phyloP scores from a whole-genome alignment of 2,329 filamentous ascomycete species.

The Blastomyces parvus region DNA sequence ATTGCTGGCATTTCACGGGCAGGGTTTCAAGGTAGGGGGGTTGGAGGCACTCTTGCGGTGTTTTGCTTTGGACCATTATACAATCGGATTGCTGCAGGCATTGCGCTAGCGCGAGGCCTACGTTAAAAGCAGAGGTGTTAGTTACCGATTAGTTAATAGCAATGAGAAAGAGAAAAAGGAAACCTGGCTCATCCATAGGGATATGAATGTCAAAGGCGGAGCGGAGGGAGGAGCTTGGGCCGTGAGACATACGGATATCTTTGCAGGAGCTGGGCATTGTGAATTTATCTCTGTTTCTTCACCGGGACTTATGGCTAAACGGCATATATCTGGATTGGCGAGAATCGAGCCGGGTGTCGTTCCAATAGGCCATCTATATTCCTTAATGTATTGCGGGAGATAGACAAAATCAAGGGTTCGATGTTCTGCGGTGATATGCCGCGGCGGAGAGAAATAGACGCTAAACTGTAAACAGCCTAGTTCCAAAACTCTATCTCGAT shows the following conservation, averaged over 20 bases:
- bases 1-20: conserved; percentile 79
- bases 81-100: conserved; percentile 96
- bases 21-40: conserved; percentile 71
- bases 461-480: background rate
- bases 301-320: background rate
- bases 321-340: background rate
- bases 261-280: conserved; percentile 91
- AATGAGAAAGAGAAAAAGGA: background rate
- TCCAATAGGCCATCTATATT: background rate
- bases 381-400: background rate
- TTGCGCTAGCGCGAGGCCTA: conserved; percentile 82
- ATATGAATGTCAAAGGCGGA: background rate
- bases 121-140: conserved; percentile 7
- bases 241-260: conserved; percentile 68
- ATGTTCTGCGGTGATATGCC: background rate
- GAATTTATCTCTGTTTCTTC: conserved; percentile 12
- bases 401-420: background rate
- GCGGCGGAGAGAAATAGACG: background rate
- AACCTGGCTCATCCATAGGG: background rate
- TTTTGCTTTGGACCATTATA: conserved; percentile 83
- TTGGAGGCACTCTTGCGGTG: conserved; percentile 77
- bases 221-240: background rate
- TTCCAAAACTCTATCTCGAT: background rate
- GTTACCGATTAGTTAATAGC: conserved; percentile 4
- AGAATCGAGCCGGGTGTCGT: background rate